Conservation (phyloP, 2,329 filamentous ascomycete genomes). For the Aspergillus sp. region DNA sequence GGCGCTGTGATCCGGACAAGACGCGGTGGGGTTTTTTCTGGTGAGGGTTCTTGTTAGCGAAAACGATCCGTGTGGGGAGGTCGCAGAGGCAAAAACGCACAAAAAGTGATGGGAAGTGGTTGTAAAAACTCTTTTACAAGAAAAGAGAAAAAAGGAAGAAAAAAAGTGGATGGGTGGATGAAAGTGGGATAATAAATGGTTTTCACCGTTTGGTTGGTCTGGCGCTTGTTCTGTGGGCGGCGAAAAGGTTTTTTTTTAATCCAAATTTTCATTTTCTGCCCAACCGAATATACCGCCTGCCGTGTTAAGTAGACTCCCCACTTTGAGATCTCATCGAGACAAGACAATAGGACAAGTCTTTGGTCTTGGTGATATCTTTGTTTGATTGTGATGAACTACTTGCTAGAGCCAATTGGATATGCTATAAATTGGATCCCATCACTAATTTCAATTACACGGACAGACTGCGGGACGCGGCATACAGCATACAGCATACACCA, state of each 20-base stretch:
- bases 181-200: constrained; percentile 9
- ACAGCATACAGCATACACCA: constrained; percentile 11
- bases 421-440: too few relatives aligned
- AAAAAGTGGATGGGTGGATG: constrained; percentile 15
- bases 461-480: too few relatives aligned
- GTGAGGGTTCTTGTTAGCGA: constrained; percentile 23
- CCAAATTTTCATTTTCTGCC: constrained; percentile 11
- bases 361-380: too few relatives aligned
- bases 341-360: too few relatives aligned
- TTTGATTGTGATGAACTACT: too few relatives aligned
- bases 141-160: constrained; percentile 15
- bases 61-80: constrained; percentile 25
- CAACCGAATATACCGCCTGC: constrained; percentile 17
- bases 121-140: constrained; percentile 10
- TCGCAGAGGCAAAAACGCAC: constrained; percentile 13
- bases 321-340: too few relatives aligned
- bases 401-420: too few relatives aligned
- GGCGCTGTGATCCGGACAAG: constrained; percentile 59
- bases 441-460: not conserved
- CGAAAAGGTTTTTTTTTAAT: constrained; percentile 7
- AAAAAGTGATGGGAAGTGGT: constrained; percentile 6
- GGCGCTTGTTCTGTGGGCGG: not conserved
- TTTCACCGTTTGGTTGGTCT: constrained; percentile 19
- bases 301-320: not conserved
- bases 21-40: constrained; percentile 25